Percentiles rank a stretch among this genome's conserved stretches.
Conservation (phyloP, 495 filamentous ascomycete species). For the Tuber microsphaerosporum region DNA sequence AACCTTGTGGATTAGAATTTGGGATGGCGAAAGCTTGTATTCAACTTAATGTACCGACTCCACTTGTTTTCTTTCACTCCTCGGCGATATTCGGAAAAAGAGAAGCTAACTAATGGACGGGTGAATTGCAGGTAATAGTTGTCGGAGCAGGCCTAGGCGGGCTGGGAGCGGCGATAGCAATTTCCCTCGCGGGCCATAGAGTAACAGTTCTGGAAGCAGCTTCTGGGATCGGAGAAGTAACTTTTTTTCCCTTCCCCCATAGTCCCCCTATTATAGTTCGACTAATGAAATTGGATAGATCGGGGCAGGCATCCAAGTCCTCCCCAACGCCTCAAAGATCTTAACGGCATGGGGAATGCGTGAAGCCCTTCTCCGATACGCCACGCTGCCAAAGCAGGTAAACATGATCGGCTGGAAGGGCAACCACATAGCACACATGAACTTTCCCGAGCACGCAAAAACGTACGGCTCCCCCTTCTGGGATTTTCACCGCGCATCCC, state of each 20-base stretch:
- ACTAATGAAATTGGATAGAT: conserved; percentile 36
- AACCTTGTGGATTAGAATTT: neutral
- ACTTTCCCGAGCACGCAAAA: conserved; percentile 46
- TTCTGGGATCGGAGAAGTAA: conserved; percentile 53
- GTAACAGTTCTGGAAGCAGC: conserved; percentile 59
- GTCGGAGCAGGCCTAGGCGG: conserved; percentile 65
- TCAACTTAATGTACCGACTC: neutral
- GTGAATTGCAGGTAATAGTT: conserved; percentile 48
- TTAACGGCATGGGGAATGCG: conserved; percentile 47
- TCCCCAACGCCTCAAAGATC: conserved; percentile 51
- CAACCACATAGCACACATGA: conserved; percentile 43
- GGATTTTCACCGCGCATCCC: conserved; percentile 57
- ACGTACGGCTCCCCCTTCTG: conserved; percentile 50
- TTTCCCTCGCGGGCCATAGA: conserved; percentile 54
- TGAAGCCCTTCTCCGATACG: conserved; percentile 38
- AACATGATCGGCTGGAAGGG: conserved; percentile 45
- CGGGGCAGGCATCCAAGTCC: conserved; percentile 57
- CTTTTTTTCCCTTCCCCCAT: conserved; percentile 18
- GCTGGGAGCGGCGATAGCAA: conserved; percentile 57
- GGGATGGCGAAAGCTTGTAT: neutral
- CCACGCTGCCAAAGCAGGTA: too few relatives aligned
- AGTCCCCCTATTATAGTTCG: conserved; percentile 11
- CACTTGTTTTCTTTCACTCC: neutral
- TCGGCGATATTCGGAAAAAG: neutral
- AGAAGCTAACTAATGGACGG: conserved; percentile 10